Conservation (phyloP, 305 asterid species). For the Solanum hybrid region DNA sequence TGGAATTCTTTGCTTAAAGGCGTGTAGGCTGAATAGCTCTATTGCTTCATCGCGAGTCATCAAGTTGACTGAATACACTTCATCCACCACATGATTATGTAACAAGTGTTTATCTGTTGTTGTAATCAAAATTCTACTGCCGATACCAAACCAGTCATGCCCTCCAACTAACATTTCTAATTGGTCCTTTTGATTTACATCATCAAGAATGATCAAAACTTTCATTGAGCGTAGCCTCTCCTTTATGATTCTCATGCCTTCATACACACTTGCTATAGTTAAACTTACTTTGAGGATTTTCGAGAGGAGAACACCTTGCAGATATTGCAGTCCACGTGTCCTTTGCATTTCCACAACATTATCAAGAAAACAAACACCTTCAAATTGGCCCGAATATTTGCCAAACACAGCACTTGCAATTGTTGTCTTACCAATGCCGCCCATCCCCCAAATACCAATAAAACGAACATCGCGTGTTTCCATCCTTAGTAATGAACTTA, state of each 20-base stretch:
- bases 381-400: background rate
- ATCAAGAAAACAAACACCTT: slow-evolving; percentile 5
- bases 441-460: slow-evolving; percentile 16
- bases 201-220: slow-evolving; percentile 14
- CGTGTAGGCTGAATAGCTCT: slow-evolving; percentile 8
- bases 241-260: slow-evolving; percentile 6
- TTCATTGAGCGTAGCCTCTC: background rate
- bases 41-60: background rate
- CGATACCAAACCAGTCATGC: slow-evolving; percentile 7
- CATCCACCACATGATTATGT: background rate
- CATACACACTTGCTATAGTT: background rate
- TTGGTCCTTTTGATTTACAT: slow-evolving; percentile 4
- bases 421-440: slow-evolving; percentile 19
- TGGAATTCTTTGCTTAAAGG: slow-evolving; percentile 9
- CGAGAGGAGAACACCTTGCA: slow-evolving; percentile 11
- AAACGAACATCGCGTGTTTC: background rate
- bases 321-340: background rate
- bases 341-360: slow-evolving; percentile 1
- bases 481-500: background rate
- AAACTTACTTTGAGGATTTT: background rate
- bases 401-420: slow-evolving; percentile 6
- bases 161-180: background rate
- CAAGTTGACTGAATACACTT: background rate
- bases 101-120: slow-evolving; percentile 3
- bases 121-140: slow-evolving; percentile 12